phyloP scores from a whole-genome alignment of 2,329 filamentous ascomycete genomes.

The Colletotrichum godetiae region DNA sequence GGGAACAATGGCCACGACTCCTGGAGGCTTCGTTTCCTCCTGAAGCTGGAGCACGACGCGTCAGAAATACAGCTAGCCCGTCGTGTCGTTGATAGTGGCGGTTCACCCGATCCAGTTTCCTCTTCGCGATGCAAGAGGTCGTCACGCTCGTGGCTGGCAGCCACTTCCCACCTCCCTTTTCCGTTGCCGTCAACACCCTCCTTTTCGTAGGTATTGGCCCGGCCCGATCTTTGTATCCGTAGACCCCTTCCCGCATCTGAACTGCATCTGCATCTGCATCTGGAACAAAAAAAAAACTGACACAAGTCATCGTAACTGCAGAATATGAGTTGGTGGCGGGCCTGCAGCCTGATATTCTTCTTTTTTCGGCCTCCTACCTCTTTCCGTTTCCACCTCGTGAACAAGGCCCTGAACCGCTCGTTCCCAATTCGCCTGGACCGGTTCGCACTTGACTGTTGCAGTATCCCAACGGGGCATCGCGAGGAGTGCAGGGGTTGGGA shows the following conservation, averaged over 20 bases:
- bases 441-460: not conserved
- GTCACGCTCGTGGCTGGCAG: not conserved
- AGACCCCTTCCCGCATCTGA: not conserved
- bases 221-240: not conserved
- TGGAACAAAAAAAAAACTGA: not conserved
- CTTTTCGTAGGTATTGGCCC: not conserved
- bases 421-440: not conserved
- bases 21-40: not conserved
- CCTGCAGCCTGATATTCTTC: not conserved
- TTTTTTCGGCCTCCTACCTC: slow-evolving; percentile 6
- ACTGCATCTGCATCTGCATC: not conserved
- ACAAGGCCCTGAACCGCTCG: not conserved
- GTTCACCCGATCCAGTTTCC: not conserved
- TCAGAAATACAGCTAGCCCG: not conserved
- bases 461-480: not conserved
- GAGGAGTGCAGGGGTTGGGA: not conserved
- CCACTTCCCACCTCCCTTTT: not conserved
- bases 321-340: not conserved
- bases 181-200: not conserved
- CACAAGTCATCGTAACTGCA: not conserved
- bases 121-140: not conserved
- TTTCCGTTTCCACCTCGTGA: slow-evolving; percentile 7
- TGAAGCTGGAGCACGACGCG: not conserved
- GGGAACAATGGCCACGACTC: not conserved
- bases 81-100: not conserved